Percentiles rank a stretch among this genome's conserved stretches.
Conservation (phyloP, 164 flowering plant species). For the Cinnamomum micranthum region DNA sequence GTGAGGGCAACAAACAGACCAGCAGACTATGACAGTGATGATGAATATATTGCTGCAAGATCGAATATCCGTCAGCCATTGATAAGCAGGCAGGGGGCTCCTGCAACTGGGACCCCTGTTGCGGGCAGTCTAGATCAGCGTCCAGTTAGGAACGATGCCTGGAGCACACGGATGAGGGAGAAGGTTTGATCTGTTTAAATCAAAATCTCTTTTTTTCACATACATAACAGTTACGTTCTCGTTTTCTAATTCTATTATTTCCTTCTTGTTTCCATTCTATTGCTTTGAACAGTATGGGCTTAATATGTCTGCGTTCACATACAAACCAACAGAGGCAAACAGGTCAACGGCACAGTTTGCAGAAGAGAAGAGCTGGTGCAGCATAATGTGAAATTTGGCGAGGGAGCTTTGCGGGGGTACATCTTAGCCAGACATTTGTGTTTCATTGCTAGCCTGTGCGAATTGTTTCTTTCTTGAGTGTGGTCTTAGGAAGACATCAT, state of each 20-base stretch:
- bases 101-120: conserved; percentile 65
- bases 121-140: conserved; percentile 60
- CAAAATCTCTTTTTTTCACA: background rate
- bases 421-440: no score
- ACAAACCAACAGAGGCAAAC: conserved; percentile 65
- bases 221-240: background rate
- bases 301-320: conserved; percentile 79
- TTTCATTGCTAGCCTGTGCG: no score
- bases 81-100: conserved; percentile 47
- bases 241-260: no score
- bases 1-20: conserved; percentile 74
- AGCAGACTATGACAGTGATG: conserved; percentile 81
- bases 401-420: no score
- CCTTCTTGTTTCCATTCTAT: background rate
- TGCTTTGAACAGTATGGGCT: conserved; percentile 60
- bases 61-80: conserved; percentile 55
- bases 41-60: conserved; percentile 57
- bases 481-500: no score
- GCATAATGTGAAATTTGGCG: conserved; percentile 48
- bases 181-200: conserved; percentile 37
- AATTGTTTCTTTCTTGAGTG: no score
- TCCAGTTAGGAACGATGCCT: conserved; percentile 71
- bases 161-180: conserved; percentile 91
- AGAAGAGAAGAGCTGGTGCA: conserved; percentile 66
- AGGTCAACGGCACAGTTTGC: conserved; percentile 46